Evolutionary conservation across 805 yeast species (phyloP).

Genomic region (Starmera amethionina): DNA sequence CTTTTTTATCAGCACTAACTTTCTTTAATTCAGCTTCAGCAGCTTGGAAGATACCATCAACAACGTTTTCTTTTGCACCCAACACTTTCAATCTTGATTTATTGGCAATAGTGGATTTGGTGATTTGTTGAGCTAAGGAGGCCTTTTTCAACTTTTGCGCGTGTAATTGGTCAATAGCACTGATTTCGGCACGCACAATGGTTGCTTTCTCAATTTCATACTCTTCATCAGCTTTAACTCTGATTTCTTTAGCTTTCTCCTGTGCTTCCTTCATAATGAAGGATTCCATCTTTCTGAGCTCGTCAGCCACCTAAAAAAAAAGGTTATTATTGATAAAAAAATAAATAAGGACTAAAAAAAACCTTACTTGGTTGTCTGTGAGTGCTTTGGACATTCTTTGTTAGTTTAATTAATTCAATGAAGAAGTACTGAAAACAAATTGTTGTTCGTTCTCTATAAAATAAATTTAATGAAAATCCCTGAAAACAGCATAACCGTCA

Average conservation of each 20-base stretch:
- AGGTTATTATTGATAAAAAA: not conserved
- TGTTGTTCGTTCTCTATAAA: too few species aligned
- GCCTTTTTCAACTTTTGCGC: conserved; percentile 86
- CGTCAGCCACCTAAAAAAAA: conserved; percentile 67
- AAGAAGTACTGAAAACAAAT: too few species aligned
- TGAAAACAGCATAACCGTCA: too few species aligned
- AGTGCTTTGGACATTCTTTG: too few species aligned
- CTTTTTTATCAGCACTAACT: conserved; percentile 40
- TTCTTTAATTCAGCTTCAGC: conserved; percentile 56
- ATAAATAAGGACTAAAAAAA: not conserved
- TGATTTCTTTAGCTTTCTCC: conserved; percentile 95
- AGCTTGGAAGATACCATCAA: conserved; percentile 62
- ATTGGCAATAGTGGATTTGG: conserved; percentile 91
- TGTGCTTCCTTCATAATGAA: conserved; percentile 99
- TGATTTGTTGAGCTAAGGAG: conserved; percentile 85
- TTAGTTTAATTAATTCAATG: too few species aligned
- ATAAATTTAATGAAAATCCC: too few species aligned
- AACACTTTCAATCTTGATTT: conserved; percentile 89
- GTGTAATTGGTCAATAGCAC: conserved; percentile 73
- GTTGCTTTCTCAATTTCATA: conserved; percentile 96
- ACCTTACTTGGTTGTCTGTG: too few species aligned
- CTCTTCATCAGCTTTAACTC: conserved; percentile 95
- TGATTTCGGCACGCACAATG: conserved; percentile 85
- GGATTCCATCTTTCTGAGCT: conserved; percentile 95
- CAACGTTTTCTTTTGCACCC: conserved; percentile 73